Base-by-base conservation (phyloP, 108 stramenopile genomes). In the Epithemia pelagica region DNA sequence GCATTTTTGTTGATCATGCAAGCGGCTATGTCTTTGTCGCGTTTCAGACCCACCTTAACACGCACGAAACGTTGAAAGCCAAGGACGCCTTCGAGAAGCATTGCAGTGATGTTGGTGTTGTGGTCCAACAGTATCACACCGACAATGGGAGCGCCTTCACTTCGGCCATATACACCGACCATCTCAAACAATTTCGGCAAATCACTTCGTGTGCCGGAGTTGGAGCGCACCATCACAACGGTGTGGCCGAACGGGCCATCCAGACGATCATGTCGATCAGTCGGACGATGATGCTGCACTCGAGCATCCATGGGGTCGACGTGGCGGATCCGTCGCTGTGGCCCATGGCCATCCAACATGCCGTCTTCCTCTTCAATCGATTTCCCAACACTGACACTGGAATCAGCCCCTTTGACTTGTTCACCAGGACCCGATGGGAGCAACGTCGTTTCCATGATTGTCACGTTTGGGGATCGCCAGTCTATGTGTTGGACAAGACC, bases 391-490 rank as follows among this genome's bases (percentile, higher is more conserved):
- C 8, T 2, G 25, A 54, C 19, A 27, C 55, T 32, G 24, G 56
- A n/a, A 2, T 66, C 1, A 24, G 63, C 8, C 79, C 79, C 2
- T 23, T 29, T 22, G 78, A 71, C 24, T 19, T 64, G n/a, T 78
- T 67, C 58, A 68, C 60, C 28, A 23, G 26, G 10, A 32, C 67
- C 7, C 32, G 63, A 0, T 67, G 31, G 65, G 64, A 69, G 23
- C 62, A 67, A 8, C 1, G 15, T 26, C 0, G 33, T n/a, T 53
- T 74, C 28, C 54, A 54, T 15, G 0, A 70, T 61, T 37, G 18
- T 23, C 75, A 77, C 59, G 78, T 75, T 0, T 79, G 70, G 70
- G 78, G 78, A 0, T 75, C 74, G 22, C 77, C 77, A 10, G 57
- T 57, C 19, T 78, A 66, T 28, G 64, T 78, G 0, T 26, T 77